Evolutionary conservation across 1,139 yeast species (phyloP), one percentile per base, ranked within the genome.

Genomic region (Arxiozyma heterogenica): DNA sequence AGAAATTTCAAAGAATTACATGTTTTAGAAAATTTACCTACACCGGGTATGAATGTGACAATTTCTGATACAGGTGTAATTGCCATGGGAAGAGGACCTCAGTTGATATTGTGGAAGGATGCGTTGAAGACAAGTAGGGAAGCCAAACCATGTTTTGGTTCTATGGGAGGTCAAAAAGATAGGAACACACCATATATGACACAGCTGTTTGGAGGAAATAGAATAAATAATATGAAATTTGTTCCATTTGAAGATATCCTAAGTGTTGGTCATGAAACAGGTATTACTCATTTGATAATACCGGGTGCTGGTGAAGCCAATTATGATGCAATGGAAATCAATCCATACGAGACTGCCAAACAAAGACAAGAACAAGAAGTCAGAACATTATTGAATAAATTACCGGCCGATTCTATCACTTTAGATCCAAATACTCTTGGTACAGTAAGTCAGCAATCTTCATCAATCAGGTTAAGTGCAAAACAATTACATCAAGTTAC

Each of bases 231-330:
- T 57, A 74, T 83, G 39, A 79, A 78, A 63, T 90, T 85, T 67
- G 95, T 93, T 30, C 99, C 99, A 17, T 93, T 84, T 70, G 99
- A 94, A 73, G 99, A 94, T 86, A 77, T 93, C 23, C 76, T 94
- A 38, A 96, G 97, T 22, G 80, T 86, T 9, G 98, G 98, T 1
- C 95, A 90, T 67, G 77, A 80, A 51, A 72, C 74, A 17, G 97
- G 98, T 25, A 77, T 90, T 53, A 81, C 85, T 27, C 85, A 94
- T 23, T 65, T 94, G 55, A 86, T 94, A 60, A 79, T 93, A 55
- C 98, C 99, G 43, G 99, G 99, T 44, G 76, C 98, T 51, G 99
- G 98, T 75, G 98, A 94, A 73, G 97, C 98, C 57, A 94, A 94
- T 73, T 91, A 81, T 68, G 99, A 94, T 75, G 91, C 98, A 2